Evolutionary conservation across 2,329 filamentous ascomycete genomes (phyloP).

Genomic region (Zymoseptoria crescenta): DNA sequence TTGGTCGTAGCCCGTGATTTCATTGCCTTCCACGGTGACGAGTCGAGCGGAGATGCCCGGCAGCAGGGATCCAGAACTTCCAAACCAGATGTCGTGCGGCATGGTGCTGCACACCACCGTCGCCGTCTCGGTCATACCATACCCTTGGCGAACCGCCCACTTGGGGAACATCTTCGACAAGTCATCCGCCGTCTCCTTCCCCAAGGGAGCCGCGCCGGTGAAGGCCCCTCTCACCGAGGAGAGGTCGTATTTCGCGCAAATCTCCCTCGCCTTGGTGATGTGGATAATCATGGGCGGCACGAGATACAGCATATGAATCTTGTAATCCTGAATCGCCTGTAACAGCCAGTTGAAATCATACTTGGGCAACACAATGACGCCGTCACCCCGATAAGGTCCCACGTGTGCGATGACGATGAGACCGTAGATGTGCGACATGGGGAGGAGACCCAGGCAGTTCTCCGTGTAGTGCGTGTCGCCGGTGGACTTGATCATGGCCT

Average conservation of each 20-base stretch:
- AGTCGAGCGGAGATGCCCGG: conserved; percentile 59
- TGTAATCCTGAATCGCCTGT: conserved; percentile 57
- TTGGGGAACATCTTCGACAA: conserved; percentile 54
- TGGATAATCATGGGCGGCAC: conserved; percentile 77
- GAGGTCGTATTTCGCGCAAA: conserved; percentile 61
- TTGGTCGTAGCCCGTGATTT: conserved; percentile 62
- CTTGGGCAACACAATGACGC: conserved; percentile 62
- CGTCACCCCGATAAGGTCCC: conserved; percentile 63
- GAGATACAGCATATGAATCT: conserved; percentile 59
- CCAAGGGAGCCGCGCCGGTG: conserved; percentile 71
- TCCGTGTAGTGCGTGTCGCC: conserved; percentile 39
- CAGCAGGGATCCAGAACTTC: conserved; percentile 63
- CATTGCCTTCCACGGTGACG: conserved; percentile 58
- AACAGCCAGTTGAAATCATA: conserved; percentile 66
- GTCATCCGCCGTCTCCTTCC: conserved; percentile 62
- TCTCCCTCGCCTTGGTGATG: conserved; percentile 57
- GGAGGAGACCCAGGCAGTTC: conserved; percentile 59
- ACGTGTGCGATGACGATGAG: conserved; percentile 63
- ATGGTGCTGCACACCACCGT: conserved; percentile 59
- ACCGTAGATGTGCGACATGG: conserved; percentile 75
- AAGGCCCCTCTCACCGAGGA: conserved; percentile 58
- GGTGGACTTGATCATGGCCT: conserved; percentile 19
- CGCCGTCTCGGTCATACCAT: conserved; percentile 70
- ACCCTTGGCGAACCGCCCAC: conserved; percentile 55
- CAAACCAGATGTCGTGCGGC: conserved; percentile 58